Base-by-base conservation (phyloP, 306 rosid species). In the Quercus ilex region DNA sequence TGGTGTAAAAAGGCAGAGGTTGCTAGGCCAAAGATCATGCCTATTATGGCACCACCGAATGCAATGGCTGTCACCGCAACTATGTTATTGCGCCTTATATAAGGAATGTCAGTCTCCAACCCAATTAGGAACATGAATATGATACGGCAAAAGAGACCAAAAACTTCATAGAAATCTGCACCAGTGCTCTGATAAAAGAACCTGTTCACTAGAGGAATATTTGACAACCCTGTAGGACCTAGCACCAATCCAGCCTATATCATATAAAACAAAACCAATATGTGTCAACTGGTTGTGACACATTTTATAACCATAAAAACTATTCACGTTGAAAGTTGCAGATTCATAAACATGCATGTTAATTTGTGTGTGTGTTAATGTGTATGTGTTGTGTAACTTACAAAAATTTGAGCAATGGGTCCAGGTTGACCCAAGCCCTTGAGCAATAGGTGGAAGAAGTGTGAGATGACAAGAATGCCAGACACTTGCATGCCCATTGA, bases 401-500 rank as follows among this genome's bases (percentile, higher is more conserved):
- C 99, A 62, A 95, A 79, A 67, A 95, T 87, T 72, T 95, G 97
- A 26, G 98, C 94, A 69, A 95, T 87, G 75, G 97, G 90, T 17
- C 99, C 99, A 17, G 99, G 92, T 74, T 95, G 99, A 41, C 99
- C 97, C 6, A 91, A 31, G 49, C 91, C 79, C 74, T 86, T 92
- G 77, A 95, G 95, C 30, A 95, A 63, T 58, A 95, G 82, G 71
- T 95, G 91, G 80, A 95, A 95, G 78, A 92, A 77, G 73, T 92
- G 98, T 49, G 99, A 95, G 28, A 92, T 87, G 82, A 95, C 99
- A 51, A 95, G 99, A 82, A 95, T 92, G 88, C 90, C 85, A 0
- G 97, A 75, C 30, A 91, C 91, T 64, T 95, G 99, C 89, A 92
- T 81, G 53, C 97, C 95, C 97, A 95, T 92, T 31, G 99, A 90